Evolutionary conservation across 495 filamentous ascomycete species (phyloP).

Genomic region (Collariella sp.): DNA sequence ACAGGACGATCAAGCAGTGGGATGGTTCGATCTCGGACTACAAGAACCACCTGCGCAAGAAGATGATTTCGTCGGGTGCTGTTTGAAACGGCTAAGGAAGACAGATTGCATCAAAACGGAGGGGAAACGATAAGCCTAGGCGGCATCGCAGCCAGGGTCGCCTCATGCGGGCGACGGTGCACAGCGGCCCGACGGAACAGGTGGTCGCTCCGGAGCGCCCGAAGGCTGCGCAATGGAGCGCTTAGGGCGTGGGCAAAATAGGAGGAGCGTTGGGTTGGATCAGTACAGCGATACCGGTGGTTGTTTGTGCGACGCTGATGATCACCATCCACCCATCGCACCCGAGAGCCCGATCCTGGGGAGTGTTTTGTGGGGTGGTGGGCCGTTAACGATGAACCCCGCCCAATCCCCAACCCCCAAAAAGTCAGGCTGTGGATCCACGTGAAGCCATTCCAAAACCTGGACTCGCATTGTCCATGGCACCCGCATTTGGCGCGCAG

Average conservation of each 20-base stretch:
- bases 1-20: slow-evolving; percentile 85
- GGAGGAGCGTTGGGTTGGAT: slow-evolving; percentile 6
- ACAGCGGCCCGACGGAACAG: neutral
- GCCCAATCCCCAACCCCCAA: too few relatives aligned
- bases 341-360: too few relatives aligned
- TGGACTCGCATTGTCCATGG: too few relatives aligned
- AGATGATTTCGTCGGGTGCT: slow-evolving; percentile 66
- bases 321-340: too few relatives aligned
- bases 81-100: slow-evolving; percentile 38
- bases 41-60: slow-evolving; percentile 98
- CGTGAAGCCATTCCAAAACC: too few relatives aligned
- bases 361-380: too few relatives aligned
- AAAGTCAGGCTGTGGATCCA: too few relatives aligned
- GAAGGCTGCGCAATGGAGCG: neutral
- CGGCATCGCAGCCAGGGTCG: neutral
- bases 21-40: slow-evolving; percentile 83
- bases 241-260: neutral
- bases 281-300: neutral
- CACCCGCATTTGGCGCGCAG: too few relatives aligned
- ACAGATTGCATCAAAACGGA: neutral
- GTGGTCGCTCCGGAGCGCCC: neutral
- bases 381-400: too few relatives aligned
- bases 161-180: neutral
- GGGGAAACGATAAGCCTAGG: neutral
- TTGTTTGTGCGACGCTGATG: neutral